Conservation (phyloP, 331 rosid genomes). For the Acacia pycnantha region DNA sequence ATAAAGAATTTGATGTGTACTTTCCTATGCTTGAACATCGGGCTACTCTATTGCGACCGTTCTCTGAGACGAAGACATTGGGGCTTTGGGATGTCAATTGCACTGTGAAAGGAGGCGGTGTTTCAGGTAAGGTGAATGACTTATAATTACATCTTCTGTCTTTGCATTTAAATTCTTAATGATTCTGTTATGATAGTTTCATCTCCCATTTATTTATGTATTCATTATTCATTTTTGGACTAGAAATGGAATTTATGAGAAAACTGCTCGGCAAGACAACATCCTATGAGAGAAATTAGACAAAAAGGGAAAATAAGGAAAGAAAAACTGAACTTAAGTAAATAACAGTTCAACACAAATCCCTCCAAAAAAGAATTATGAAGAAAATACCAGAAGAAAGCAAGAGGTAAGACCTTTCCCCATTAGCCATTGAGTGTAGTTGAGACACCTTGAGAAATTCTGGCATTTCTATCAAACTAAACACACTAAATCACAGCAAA, state of each 20-base stretch:
- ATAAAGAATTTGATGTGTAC: constrained; percentile 83
- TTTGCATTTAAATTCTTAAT: neutral
- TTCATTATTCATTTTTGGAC: neutral
- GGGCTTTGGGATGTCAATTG: constrained; percentile 88
- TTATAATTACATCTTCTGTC: neutral
- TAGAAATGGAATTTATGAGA: neutral
- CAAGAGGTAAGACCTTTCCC: neutral
- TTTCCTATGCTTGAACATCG: constrained; percentile 96
- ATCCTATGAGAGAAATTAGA: neutral
- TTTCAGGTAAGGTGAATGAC: constrained; percentile 55
- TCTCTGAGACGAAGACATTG: constrained; percentile 88
- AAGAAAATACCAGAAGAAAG: neutral
- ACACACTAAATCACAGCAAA: no score
- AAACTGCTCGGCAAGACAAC: neutral
- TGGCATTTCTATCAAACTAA: neutral
- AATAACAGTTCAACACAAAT: neutral
- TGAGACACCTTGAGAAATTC: neutral
- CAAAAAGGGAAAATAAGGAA: neutral
- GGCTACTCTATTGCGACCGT: constrained; percentile 90
- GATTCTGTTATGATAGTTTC: constrained; percentile 10
- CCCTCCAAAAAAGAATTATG: neutral
- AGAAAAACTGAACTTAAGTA: neutral
- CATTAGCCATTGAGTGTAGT: neutral
- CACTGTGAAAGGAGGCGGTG: constrained; percentile 95
- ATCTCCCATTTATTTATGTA: neutral